Evolutionary conservation across 352 stramenopile species (phyloP), one percentile per base, ranked within the genome.

Genomic region (Lagenidium giganteum): DNA sequence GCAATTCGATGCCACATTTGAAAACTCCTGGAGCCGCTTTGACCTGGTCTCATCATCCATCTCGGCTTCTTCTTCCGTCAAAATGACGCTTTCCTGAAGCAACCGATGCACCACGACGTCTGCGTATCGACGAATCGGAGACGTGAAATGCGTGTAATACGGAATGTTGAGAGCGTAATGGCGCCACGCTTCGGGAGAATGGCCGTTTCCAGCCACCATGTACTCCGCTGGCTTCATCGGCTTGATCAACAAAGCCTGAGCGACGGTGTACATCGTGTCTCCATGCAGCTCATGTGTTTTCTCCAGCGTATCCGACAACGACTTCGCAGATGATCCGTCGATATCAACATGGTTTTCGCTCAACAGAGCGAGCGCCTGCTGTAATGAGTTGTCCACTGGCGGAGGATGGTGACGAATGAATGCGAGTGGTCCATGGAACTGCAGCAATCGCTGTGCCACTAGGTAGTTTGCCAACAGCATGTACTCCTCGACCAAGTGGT

Each of bases 141-240:
- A 95, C n/a, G 95, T 98, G 51, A 98, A 98, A 55, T 98, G 95
- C n/a, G 95, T 98, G 54, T 98, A 98, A 65, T 96, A 97, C 7
- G 90, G 92, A 42, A 98, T 97, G 48, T 97, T 96, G 26, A 98
- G 62, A 7, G 90, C 96, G 53, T 96, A 98, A 67, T 98, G 95
- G 8, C 75, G 58, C 86, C 90, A 98, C 7, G 79, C 70, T 17
- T 80, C 66, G 0, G 62, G 46, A 18, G 61, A 76, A 26, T 74
- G 53, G 14, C 63, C 60, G 39, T 83, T 77, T 13, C 89, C 90
- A 4, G 85, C 85, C 6, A 90, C 67, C 45, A 84, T 62, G 51
- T 98, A 98, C 47, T 95, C 69, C 9, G 95, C 95, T n/a, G 83
- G 83, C 54, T 88, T 78, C 90, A 98, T 98, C 0, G 91, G 91